These are phyloP conservation scores for Sonneratia alba DNA, from an alignment of 345 rosid genomes.

Conservation along the genomic window DNA sequence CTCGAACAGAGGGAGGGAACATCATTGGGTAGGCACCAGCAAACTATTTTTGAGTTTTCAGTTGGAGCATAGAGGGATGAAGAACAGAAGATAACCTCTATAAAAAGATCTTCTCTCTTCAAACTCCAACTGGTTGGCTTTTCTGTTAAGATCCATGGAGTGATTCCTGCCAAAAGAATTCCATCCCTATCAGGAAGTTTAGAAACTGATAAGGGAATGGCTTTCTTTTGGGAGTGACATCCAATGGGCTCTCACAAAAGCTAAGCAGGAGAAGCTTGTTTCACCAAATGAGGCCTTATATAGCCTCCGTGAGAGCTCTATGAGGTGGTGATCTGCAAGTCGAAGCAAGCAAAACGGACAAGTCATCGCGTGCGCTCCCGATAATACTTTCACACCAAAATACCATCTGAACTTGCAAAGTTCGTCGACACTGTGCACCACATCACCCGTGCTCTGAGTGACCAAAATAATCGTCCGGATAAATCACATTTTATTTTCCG, in stretches of 20 bases:
- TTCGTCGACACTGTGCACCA: neutral
- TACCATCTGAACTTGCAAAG: neutral
- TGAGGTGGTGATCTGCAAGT: neutral
- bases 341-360: neutral
- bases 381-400: neutral
- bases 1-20: neutral
- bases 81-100: neutral
- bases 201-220: conserved; percentile 23
- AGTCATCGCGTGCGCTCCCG: neutral
- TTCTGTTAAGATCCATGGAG: conserved; percentile 26
- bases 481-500: neutral
- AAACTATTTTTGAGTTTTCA: conserved; percentile 22
- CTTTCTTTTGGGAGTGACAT: neutral
- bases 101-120: conserved; percentile 5
- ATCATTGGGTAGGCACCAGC: conserved; percentile 21
- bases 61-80: neutral
- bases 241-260: conserved; percentile 21
- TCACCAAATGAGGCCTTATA: conserved; percentile 25
- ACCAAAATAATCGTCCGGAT: neutral
- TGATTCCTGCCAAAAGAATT: conserved; percentile 18
- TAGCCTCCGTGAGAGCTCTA: conserved; percentile 16
- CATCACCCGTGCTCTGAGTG: neutral
- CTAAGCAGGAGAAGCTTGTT: conserved; percentile 25
- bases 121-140: conserved; percentile 11
- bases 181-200: conserved; percentile 26